Evolutionary conservation across 2,329 filamentous ascomycete species (phyloP).

Genomic region (Sporothrix euskadiensis): DNA sequence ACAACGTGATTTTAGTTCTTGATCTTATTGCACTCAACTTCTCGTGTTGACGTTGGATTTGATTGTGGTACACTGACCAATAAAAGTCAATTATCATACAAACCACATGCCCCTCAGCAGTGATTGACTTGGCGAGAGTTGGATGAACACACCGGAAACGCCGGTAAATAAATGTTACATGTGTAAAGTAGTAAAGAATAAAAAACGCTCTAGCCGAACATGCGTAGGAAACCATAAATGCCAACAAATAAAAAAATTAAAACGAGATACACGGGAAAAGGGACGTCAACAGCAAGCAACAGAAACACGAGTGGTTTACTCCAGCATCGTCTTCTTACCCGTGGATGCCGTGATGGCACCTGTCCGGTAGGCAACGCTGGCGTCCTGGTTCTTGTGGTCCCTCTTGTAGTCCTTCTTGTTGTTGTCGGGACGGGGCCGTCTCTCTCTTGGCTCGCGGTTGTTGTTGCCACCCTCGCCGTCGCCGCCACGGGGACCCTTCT

Average conservation of each 20-base stretch:
- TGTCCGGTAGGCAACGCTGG: constrained; percentile 64
- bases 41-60: too few species aligned
- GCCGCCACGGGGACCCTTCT: constrained; percentile 63
- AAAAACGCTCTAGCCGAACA: constrained; percentile 12
- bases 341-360: constrained; percentile 75
- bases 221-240: not conserved
- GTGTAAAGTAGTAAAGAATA: not conserved
- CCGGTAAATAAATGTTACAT: not conserved
- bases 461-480: constrained; percentile 33
- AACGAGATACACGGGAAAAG: not conserved
- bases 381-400: constrained; percentile 48
- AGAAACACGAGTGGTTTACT: constrained; percentile 46
- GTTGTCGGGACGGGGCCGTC: constrained; percentile 20
- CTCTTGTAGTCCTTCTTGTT: constrained; percentile 33
- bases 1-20: not conserved
- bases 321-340: constrained; percentile 82
- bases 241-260: not conserved
- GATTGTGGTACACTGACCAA: too few species aligned
- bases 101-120: not conserved
- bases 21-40: not conserved
- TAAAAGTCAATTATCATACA: not conserved
- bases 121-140: too few species aligned
- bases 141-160: not conserved
- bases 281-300: not conserved
- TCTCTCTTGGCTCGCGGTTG: constrained; percentile 31